phyloP scores from a whole-genome alignment of 495 filamentous ascomycete genomes.

The Aspergillus homomorphus region DNA sequence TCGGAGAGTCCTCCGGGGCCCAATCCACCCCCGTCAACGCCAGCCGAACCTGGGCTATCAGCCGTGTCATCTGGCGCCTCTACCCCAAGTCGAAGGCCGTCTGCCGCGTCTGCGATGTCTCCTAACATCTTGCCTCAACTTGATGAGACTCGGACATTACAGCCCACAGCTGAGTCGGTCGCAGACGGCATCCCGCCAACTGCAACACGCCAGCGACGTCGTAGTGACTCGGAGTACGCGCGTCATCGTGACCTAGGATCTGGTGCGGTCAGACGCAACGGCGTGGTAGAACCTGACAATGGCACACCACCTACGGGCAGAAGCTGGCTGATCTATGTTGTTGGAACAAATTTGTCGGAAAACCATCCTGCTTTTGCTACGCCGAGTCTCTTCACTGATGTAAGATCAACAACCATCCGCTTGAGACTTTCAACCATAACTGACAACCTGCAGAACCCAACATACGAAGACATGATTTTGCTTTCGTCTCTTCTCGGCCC shows the following conservation, averaged over 20 bases:
- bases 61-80: conserved; percentile 55
- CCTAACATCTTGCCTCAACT: conserved; percentile 34
- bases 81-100: conserved; percentile 53
- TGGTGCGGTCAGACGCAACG: conserved; percentile 61
- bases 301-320: conserved; percentile 48
- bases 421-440: conserved; percentile 10
- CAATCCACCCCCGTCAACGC: conserved; percentile 65
- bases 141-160: conserved; percentile 32
- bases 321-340: conserved; percentile 79
- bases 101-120: conserved; percentile 49
- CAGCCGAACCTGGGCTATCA: conserved; percentile 59
- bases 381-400: conserved; percentile 73
- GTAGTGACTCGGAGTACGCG: conserved; percentile 62
- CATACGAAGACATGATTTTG: conserved; percentile 77
- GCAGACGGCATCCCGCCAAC: conserved; percentile 27
- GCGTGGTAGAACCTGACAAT: conserved; percentile 64
- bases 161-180: conserved; percentile 29
- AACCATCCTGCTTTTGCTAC: conserved; percentile 75
- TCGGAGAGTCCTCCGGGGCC: conserved; percentile 61
- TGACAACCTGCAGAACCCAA: conserved; percentile 53
- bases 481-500: conserved; percentile 69
- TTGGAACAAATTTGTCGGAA: conserved; percentile 72
- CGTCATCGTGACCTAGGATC: conserved; percentile 59
- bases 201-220: conserved; percentile 50
- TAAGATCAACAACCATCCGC: conserved; percentile 30